Percentiles rank a stretch among this genome's conserved stretches.
Conservation (phyloP, 495 filamentous ascomycete species). For the Trichoderma reesei region DNA sequence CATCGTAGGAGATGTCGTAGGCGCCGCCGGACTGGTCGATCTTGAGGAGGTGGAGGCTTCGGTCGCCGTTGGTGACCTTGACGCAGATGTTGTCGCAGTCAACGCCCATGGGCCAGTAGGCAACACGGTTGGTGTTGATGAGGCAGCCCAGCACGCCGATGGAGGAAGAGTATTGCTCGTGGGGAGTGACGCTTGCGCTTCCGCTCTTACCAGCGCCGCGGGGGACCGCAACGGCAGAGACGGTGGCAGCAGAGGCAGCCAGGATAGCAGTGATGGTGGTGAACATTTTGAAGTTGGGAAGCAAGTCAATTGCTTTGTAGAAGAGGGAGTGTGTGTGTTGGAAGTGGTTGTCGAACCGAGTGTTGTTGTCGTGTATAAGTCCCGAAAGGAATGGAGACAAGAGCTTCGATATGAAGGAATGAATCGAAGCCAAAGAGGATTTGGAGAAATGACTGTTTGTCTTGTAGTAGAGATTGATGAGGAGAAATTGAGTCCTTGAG, state of each 20-base stretch:
- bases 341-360: constrained; percentile 5
- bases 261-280: constrained; percentile 6
- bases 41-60: constrained; percentile 19
- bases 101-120: constrained; percentile 23
- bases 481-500: background rate
- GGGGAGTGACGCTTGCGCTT: constrained; percentile 20
- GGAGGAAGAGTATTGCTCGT: constrained; percentile 23
- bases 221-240: background rate
- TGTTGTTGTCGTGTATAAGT: background rate
- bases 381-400: background rate
- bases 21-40: constrained; percentile 22
- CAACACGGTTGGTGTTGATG: constrained; percentile 25
- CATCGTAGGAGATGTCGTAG: constrained; percentile 25
- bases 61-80: constrained; percentile 21
- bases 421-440: background rate
- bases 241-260: constrained; percentile 9
- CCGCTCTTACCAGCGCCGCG: constrained; percentile 12
- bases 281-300: constrained; percentile 6
- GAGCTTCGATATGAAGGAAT: constrained; percentile 2
- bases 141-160: constrained; percentile 26
- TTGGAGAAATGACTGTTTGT: background rate
- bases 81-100: constrained; percentile 25
- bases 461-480: background rate
- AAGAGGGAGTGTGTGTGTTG: constrained; percentile 2
- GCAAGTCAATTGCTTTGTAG: constrained; percentile 7